Conservation (phyloP, 2,329 filamentous ascomycete species). For the Knufia fluminis region DNA sequence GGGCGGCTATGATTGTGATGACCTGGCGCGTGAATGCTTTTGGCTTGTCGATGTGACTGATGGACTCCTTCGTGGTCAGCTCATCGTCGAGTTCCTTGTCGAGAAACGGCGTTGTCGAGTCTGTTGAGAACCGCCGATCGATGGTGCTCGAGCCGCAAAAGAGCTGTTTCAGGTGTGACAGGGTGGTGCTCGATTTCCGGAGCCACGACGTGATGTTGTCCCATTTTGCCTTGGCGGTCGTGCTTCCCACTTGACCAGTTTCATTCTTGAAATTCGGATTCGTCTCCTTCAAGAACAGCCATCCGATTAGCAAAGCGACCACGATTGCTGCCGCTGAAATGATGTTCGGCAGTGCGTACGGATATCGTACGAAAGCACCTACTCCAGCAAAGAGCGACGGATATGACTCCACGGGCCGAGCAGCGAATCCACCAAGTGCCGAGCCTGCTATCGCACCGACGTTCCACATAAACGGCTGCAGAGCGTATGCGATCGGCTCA, state of each 20-base stretch:
- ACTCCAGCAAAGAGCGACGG: slow-evolving; percentile 14
- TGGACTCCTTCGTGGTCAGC: neutral
- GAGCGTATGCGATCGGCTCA: slow-evolving; percentile 26
- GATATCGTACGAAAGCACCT: slow-evolving; percentile 18
- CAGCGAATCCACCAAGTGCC: slow-evolving; percentile 17
- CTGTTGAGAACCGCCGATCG: neutral
- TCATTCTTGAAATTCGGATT: slow-evolving; percentile 15
- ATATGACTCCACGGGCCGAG: slow-evolving; percentile 17
- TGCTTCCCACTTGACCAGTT: neutral
- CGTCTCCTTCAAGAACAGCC: slow-evolving; percentile 18
- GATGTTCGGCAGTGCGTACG: slow-evolving; percentile 20
- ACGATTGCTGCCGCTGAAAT: slow-evolving; percentile 14
- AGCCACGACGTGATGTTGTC: too few relatives aligned
- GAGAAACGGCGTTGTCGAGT: too few relatives aligned
- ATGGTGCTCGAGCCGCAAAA: slow-evolving; percentile 13
- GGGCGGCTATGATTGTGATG: slow-evolving; percentile 34
- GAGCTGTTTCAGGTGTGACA: too few relatives aligned
- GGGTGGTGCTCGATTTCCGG: too few relatives aligned
- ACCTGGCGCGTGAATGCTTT: slow-evolving; percentile 20
- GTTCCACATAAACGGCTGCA: slow-evolving; percentile 20
- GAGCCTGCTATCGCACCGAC: slow-evolving; percentile 18
- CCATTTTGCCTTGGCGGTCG: neutral
- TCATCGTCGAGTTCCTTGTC: too few relatives aligned
- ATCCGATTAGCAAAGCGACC: slow-evolving; percentile 16
- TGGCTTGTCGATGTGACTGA: too few relatives aligned